These are phyloP conservation scores for Wickerhamiella brachini DNA, from an alignment of 805 yeast species.

Conservation along the genomic window DNA sequence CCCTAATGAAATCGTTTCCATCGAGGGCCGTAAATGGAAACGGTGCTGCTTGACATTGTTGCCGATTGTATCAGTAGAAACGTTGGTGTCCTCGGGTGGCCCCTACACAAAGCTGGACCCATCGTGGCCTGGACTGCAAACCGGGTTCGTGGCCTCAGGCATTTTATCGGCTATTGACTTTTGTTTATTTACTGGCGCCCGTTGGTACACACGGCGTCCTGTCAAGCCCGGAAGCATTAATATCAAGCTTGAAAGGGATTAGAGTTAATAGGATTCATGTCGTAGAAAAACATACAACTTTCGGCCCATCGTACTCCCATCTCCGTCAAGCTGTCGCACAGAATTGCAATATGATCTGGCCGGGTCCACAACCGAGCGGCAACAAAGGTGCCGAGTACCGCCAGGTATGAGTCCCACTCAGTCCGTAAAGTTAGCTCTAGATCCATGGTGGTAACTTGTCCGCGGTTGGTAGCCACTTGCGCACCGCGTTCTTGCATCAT, in stretches of 20 bases:
- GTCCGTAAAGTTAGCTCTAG: neutral
- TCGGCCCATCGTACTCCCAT: neutral
- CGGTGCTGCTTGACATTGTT: slow-evolving; percentile 25
- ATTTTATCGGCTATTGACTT: slow-evolving; percentile 17
- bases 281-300: neutral
- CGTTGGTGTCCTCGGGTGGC: slow-evolving; percentile 18
- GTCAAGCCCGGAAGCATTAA: neutral
- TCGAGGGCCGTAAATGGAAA: slow-evolving; percentile 22
- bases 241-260: neutral
- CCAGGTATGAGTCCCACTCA: neutral
- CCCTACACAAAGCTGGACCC: slow-evolving; percentile 5
- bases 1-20: slow-evolving; percentile 14
- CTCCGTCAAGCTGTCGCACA: neutral
- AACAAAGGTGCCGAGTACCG: neutral
- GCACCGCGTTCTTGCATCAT: neutral
- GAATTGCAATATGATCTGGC: neutral
- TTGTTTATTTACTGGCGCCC: slow-evolving; percentile 20
- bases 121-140: slow-evolving; percentile 1
- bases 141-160: slow-evolving; percentile 6
- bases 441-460: neutral
- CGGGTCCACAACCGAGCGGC: slow-evolving; percentile 1
- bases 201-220: slow-evolving; percentile 7
- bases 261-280: neutral
- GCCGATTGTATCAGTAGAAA: slow-evolving; percentile 21
- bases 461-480: neutral